Evolutionary conservation across 441 rosid genomes (phyloP).

Genomic region (Mallotus repandus): DNA sequence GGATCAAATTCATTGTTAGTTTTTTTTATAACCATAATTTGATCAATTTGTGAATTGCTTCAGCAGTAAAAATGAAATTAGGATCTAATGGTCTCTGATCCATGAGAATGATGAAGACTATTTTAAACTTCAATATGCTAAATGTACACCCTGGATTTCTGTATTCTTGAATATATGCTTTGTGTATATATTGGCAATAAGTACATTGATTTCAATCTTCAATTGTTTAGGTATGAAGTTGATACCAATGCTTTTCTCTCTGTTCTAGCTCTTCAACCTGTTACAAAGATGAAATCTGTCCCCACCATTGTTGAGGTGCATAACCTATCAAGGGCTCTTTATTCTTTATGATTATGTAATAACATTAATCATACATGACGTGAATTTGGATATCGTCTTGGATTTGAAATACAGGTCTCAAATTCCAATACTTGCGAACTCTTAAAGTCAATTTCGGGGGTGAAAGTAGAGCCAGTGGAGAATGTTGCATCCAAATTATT

Average conservation of each 20-base stretch:
- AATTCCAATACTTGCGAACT: constrained; percentile 79
- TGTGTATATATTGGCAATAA: constrained; percentile 5
- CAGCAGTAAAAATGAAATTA: background rate
- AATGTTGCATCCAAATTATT: constrained; percentile 88
- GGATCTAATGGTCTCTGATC: constrained; percentile 7
- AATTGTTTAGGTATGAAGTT: constrained; percentile 74
- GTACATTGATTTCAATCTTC: constrained; percentile 31
- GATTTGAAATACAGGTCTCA: constrained; percentile 63
- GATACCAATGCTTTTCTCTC: constrained; percentile 94
- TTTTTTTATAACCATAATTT: background rate
- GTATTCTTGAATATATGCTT: background rate
- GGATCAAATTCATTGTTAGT: background rate
- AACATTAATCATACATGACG: constrained; percentile 6
- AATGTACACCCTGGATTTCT: constrained; percentile 7
- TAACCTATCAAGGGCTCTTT: constrained; percentile 9
- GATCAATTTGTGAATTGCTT: background rate
- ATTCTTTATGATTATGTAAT: background rate
- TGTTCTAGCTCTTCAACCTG: constrained; percentile 91
- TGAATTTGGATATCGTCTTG: constrained; percentile 18
- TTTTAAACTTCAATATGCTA: background rate
- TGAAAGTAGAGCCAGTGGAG: constrained; percentile 91
- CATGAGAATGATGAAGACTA: background rate
- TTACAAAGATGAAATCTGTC: constrained; percentile 61
- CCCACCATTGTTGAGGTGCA: constrained; percentile 96
- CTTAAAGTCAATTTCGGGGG: constrained; percentile 75